Evolutionary conservation across 2,329 filamentous ascomycete genomes (phyloP), one percentile per base, ranked within the genome.

Genomic region (Dothiorella sarmentorum): DNA sequence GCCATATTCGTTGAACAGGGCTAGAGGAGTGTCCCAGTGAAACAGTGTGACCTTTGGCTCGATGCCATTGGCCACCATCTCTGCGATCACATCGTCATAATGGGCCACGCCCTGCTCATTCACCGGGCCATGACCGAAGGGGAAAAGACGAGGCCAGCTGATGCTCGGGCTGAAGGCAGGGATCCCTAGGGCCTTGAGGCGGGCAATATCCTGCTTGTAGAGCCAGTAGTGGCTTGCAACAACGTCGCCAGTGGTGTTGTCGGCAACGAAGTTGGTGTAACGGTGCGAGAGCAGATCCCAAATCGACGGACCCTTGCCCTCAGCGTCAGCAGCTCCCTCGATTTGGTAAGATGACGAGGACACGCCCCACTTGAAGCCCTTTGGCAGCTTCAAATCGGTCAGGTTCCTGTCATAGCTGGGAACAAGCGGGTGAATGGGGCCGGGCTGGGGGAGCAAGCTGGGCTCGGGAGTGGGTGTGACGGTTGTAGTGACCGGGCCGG

Each of bases 251-350:
- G 72, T 76, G 7, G 69, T 69, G 56, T 75, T 73, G 33, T 77
- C 75, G 13, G 67, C 64, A 4, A 78, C 75, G 43, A 67, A 69
- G 22, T 74, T 73, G 29, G 72, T 68, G n/a, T 71, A 71, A 18
- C 72, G 64, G 52, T 76, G 76, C 11, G 71, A 63, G n/a, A 79
- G 63, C 37, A 78, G 60, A 63, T 76, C 75, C 75, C 75, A 77
- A n/a, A 76, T 74, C 29, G 69, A 73, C 3, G 74, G 74, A 0
- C 75, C 74, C 59, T 74, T 75, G 3, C 75, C 75, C 59, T 76
- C 75, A 29, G 72, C 72, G 56, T 72, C 71, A 3, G 71, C 74
- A 3, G 73, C 75, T n/a, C 75, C 75, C 61, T 77, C 75, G 49
- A 76, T 73, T 60, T 77, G 75, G 55, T 75, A 76, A 0, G 72